These are phyloP conservation scores for Fusarium sp. DNA, from an alignment of 2,329 filamentous ascomycete species.

Conservation along the genomic window DNA sequence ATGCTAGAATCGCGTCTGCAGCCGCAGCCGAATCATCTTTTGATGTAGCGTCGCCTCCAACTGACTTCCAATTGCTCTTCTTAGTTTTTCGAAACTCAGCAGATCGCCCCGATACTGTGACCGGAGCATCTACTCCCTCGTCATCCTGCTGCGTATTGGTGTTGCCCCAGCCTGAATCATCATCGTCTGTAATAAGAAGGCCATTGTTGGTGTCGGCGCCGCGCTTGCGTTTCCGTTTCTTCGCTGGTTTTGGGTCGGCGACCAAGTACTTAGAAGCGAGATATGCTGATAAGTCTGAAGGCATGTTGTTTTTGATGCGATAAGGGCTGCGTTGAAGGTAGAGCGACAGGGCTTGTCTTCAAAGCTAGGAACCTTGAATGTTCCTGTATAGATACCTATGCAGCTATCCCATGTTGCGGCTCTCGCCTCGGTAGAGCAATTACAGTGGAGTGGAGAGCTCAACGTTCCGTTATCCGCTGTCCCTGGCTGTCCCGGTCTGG, in stretches of 20 bases:
- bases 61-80: conserved; percentile 81
- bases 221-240: conserved; percentile 72
- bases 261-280: conserved; percentile 90
- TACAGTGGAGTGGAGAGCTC: not conserved
- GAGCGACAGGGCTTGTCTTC: not conserved
- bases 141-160: conserved; percentile 54
- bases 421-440: conserved; percentile 25
- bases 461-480: not conserved
- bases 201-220: conserved; percentile 58
- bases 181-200: conserved; percentile 72
- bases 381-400: conserved; percentile 30
- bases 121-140: conserved; percentile 63
- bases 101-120: conserved; percentile 60
- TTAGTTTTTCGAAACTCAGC: conserved; percentile 78
- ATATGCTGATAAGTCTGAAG: conserved; percentile 78
- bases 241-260: conserved; percentile 63
- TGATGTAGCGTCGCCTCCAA: conserved; percentile 56
- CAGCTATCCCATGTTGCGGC: conserved; percentile 34
- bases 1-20: conserved; percentile 80
- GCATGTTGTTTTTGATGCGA: conserved; percentile 50
- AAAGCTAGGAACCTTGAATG: conserved; percentile 7
- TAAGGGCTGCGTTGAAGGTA: not conserved
- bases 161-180: conserved; percentile 63
- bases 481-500: not conserved
- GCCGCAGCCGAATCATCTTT: conserved; percentile 64